phyloP scores from a whole-genome alignment of 1,139 yeast species.

The Geotrichum fermentans region DNA sequence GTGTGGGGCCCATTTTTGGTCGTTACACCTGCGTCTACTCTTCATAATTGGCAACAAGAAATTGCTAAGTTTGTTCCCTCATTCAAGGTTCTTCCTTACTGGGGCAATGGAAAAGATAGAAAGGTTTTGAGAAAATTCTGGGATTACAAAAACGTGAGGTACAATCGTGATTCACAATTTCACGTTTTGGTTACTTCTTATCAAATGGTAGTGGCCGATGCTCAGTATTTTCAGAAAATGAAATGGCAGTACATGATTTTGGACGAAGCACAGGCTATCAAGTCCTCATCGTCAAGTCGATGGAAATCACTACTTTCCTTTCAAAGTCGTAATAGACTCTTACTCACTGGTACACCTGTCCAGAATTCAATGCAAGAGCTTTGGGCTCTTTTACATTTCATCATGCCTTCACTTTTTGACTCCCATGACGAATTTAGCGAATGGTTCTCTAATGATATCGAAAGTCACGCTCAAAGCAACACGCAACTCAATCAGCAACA shows the following conservation, averaged over 20 bases:
- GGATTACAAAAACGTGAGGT: conserved; percentile 89
- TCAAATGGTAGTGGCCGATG: conserved; percentile 93
- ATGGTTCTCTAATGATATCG: conserved; percentile 98
- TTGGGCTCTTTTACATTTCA: conserved; percentile 96
- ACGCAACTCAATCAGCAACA: conserved; percentile 92
- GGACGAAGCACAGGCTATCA: conserved; percentile 98
- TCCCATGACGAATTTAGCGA: conserved; percentile 98
- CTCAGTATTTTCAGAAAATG: conserved; percentile 89
- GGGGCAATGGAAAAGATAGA: conserved; percentile 97
- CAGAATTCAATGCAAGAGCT: conserved; percentile 98
- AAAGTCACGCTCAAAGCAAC: conserved; percentile 94
- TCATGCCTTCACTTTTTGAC: conserved; percentile 97
- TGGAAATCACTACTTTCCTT: conserved; percentile 90
- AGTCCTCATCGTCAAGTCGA: conserved; percentile 87
- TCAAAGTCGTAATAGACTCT: conserved; percentile 86
- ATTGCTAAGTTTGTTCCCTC: conserved; percentile 89
- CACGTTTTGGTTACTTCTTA: conserved; percentile 95
- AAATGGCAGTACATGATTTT: conserved; percentile 98
- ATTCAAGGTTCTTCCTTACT: conserved; percentile 91
- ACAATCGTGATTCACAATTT: conserved; percentile 85
- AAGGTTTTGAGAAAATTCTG: conserved; percentile 90
- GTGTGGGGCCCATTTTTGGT: conserved; percentile 98
- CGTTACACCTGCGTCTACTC: conserved; percentile 95
- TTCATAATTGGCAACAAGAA: conserved; percentile 99
- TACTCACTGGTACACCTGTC: conserved; percentile 96